Evolutionary conservation across 2,329 filamentous ascomycete genomes (phyloP).

Genomic region (Fusarium sp.): DNA sequence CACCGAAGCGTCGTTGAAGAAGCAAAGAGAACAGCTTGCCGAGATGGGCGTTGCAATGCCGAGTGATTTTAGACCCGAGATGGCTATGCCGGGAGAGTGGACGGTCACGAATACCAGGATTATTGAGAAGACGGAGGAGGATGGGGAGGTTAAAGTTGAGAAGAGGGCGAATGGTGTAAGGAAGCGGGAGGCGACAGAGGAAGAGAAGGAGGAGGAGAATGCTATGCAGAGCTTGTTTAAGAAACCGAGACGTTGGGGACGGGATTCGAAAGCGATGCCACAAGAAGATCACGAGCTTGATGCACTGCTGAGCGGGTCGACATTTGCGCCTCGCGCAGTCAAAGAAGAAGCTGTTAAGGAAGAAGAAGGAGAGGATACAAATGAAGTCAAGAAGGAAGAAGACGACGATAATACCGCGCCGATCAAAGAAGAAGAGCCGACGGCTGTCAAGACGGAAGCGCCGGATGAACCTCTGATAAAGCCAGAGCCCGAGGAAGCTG

Average conservation of each 20-base stretch:
- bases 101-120: conserved; percentile 74
- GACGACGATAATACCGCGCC: not conserved
- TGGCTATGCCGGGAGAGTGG: conserved; percentile 94
- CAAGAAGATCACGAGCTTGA: conserved; percentile 70
- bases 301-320: conserved; percentile 62
- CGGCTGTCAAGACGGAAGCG: conserved; percentile 58
- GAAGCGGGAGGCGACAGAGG: conserved; percentile 71
- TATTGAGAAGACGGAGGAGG: conserved; percentile 58
- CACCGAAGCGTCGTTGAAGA: conserved; percentile 75
- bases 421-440: not conserved
- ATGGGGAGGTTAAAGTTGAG: conserved; percentile 57
- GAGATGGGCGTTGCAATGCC: conserved; percentile 89
- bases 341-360: conserved; percentile 45
- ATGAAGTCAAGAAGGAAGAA: not conserved
- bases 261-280: conserved; percentile 62
- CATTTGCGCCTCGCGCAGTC: conserved; percentile 41
- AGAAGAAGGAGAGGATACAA: conserved; percentile 6
- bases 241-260: conserved; percentile 66
- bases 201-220: conserved; percentile 70
- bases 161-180: conserved; percentile 67
- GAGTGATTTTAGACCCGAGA: conserved; percentile 78
- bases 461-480: conserved; percentile 44
- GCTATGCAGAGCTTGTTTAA: conserved; percentile 70
- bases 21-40: conserved; percentile 87
- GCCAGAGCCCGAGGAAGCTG: conserved; percentile 46